Evolutionary conservation across 1,284 basidiomycete species (phyloP), one percentile per base, ranked within the genome.

Genomic region (Cutaneotrichosporon sp.): DNA sequence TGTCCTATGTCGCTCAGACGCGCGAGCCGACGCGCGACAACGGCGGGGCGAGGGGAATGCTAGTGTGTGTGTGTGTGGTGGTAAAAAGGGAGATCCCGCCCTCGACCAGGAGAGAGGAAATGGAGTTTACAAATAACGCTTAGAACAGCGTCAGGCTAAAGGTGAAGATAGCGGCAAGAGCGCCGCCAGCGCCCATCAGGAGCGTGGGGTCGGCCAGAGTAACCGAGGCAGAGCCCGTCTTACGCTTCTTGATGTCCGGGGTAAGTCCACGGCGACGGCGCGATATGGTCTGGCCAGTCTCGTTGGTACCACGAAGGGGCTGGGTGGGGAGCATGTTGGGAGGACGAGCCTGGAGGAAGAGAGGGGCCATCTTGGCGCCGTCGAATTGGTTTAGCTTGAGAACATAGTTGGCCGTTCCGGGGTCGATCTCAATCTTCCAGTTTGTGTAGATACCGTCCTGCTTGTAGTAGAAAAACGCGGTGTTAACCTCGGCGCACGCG

Each of bases 401-500:
- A 18, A 62, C 61, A 54, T 74, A 73, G 51, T 65, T 64, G 22
- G 59, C 59, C 9, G 61, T 64, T 33, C 55, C 44, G 8, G 53
- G 51, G 55, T 76, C 75, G 33, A 75, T 63, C 18, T 55, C 56
- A 59, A 76, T 73, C 40, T 69, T 67, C 72, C 72, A 76, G 56
- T 72, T 69, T 30, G 66, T 60, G 55, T 71, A 74, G 15, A 62
- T 49, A 14, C 63, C 68, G 61, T 68, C 59, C 46, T 82, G 85
- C 60, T 80, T 66, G 80, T 89, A 93, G 80, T 90, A 93, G 53
- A 79, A 76, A 66, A 93, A 81, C 68, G 90, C 84, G 72, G 90
- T 89, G 23, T 90, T 90, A 7, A 81, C 78, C 4, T 89, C 86
- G 1, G 85, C 86, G 67, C 92, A 97, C 0, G 88, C 84, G 63